phyloP scores from a whole-genome alignment of 805 yeast genomes.

The Candida manassasensis region DNA sequence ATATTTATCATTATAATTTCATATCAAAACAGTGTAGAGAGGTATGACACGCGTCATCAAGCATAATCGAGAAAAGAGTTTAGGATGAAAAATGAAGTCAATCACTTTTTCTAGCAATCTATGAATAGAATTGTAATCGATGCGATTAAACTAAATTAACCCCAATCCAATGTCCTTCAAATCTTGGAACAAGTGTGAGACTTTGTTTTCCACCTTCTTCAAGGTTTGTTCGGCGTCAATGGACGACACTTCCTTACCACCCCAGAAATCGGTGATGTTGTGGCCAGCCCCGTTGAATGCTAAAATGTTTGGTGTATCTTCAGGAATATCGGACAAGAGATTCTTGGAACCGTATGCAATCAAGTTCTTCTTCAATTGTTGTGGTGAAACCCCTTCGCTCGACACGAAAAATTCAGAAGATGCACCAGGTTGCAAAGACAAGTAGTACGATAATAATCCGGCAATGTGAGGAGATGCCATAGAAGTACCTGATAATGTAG shows the following conservation, averaged over 20 bases:
- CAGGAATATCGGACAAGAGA: constrained; percentile 57
- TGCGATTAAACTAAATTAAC: background rate
- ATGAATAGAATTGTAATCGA: background rate
- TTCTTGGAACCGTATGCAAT: constrained; percentile 63
- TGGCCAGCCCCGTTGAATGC: constrained; percentile 82
- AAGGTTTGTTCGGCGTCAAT: constrained; percentile 1
- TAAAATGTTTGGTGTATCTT: constrained; percentile 70
- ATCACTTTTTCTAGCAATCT: background rate
- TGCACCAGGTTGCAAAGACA: constrained; percentile 77
- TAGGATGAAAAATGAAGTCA: background rate
- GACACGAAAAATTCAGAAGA: constrained; percentile 59
- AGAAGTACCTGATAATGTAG: constrained; percentile 89
- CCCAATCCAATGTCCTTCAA: constrained; percentile 4
- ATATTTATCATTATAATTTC: too few relatives aligned
- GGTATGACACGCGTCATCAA: too few relatives aligned
- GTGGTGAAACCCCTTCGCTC: constrained; percentile 57
- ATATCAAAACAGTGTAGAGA: too few relatives aligned
- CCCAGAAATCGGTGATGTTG: constrained; percentile 64
- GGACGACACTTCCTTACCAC: constrained; percentile 9
- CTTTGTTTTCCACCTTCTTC: constrained; percentile 4
- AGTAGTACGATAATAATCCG: constrained; percentile 84
- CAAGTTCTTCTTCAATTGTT: constrained; percentile 70
- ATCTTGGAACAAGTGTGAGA: constrained; percentile 2
- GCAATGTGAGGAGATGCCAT: constrained; percentile 98
- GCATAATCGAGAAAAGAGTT: too few relatives aligned